Conservation (phyloP, 2,329 filamentous ascomycete species). For the Colletotrichum tropicicola region DNA sequence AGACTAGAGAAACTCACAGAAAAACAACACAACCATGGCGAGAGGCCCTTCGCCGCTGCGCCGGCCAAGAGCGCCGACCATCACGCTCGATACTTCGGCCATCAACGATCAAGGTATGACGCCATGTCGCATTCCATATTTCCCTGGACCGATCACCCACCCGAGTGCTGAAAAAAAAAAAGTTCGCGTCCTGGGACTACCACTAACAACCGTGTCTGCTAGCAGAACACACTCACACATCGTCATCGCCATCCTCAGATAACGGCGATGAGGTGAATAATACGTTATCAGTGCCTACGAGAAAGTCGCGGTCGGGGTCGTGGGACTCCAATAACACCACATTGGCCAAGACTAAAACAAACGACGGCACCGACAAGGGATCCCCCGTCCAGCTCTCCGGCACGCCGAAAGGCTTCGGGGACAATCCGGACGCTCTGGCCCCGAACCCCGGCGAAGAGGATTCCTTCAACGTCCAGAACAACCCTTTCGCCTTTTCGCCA, state of each 20-base stretch:
- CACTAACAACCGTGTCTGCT: constrained; percentile 12
- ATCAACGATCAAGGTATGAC: constrained; percentile 32
- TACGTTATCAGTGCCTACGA: constrained; percentile 30
- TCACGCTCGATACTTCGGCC: constrained; percentile 31
- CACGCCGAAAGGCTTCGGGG: constrained; percentile 31
- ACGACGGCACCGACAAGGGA: constrained; percentile 22
- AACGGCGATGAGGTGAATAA: constrained; percentile 28
- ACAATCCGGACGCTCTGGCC: constrained; percentile 35
- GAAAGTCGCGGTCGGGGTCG: constrained; percentile 30
- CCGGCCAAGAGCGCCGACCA: constrained; percentile 31
- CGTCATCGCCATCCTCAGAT: constrained; percentile 20
- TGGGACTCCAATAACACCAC: constrained; percentile 31
- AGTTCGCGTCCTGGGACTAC: neutral
- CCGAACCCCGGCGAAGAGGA: constrained; percentile 69
- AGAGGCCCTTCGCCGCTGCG: constrained; percentile 15
- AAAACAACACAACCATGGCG: constrained; percentile 1
- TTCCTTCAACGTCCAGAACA: constrained; percentile 73
- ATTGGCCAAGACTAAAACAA: constrained; percentile 26
- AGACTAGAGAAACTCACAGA: neutral
- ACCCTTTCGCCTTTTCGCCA: constrained; percentile 63
- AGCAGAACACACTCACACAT: constrained; percentile 12
- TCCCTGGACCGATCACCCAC: constrained; percentile 4
- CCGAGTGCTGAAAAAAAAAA: neutral
- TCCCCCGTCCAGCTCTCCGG: constrained; percentile 5
- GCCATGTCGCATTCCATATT: constrained; percentile 3